These are phyloP conservation scores for Teunomyces lycoperdinae DNA, from an alignment of 805 yeast genomes.

Conservation along the genomic window DNA sequence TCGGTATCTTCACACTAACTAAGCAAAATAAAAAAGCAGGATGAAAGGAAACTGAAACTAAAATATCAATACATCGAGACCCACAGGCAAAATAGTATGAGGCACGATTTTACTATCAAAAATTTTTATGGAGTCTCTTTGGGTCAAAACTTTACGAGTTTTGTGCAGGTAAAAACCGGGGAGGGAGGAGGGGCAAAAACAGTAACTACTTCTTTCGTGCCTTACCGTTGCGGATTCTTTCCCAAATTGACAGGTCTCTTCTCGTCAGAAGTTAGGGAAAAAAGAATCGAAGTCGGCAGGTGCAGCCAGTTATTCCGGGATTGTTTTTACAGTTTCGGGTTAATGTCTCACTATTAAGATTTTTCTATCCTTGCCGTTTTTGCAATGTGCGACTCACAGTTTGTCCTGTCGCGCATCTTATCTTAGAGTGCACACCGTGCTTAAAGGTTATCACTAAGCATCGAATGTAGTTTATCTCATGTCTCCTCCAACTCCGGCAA, in stretches of 20 bases:
- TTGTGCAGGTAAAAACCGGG: neutral
- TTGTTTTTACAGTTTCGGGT: neutral
- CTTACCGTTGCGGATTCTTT: no score
- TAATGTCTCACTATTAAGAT: neutral
- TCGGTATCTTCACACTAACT: neutral
- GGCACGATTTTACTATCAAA: neutral
- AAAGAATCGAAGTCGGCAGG: no score
- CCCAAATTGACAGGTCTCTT: no score
- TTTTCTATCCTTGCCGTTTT: neutral
- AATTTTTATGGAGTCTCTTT: neutral
- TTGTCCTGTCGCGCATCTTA: neutral
- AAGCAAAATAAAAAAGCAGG: neutral
- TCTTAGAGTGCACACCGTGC: neutral
- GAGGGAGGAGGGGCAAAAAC: no score
- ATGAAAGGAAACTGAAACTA: neutral
- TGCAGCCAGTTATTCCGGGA: neutral
- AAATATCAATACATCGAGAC: conserved; percentile 1
- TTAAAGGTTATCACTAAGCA: neutral
- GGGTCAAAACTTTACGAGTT: neutral
- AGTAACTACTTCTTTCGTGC: no score
- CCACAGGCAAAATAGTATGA: neutral
- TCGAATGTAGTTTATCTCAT: neutral
- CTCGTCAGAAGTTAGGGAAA: no score
- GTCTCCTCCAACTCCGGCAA: no score
- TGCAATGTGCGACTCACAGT: neutral